Base-by-base conservation (phyloP, 805 yeast species). In the Candida tammaniensis region DNA sequence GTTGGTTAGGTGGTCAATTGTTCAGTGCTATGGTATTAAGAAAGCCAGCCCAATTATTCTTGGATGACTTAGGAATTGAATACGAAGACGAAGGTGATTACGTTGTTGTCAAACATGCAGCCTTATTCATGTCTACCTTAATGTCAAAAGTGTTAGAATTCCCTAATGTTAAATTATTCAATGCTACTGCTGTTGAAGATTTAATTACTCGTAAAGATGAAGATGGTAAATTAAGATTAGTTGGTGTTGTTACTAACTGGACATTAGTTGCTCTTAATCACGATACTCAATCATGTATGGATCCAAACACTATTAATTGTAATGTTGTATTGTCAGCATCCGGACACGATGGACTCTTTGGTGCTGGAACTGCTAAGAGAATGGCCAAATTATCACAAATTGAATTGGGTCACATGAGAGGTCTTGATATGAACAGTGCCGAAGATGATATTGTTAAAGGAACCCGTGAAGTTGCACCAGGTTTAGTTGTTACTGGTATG, bases 161-260 rank as follows among this genome's bases (percentile, higher is more conserved):
- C 56, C 87, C 88, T 34, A 83, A 82, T 48, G 82, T 82, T 42
- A 82, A 82, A 63, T 64, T 82, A 43, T 82, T 82, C 70, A 82
- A 82, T 54, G 88, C 89, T 26, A 81, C 88, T 24, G 80, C 87
- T 27, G 89, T 82, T 31, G 91, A 82, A 57, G 91, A 82, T 52
- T 69, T 82, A 59, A 80, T 82, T 52, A 83, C 89, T 31, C 76
- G 88, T 55, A 73, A 75, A 37, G 33, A 37, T 16, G 74, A 68
- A 18, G 40, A 52, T 21, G 84, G 83, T 32, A 73, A 74, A 40
- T 61, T 81, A 33, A 70, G 82, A 47, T 74, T 81, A 40, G 86
- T 86, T 16, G 91, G 91, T 56, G 89, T 82, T 24, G 89, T 82
- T 27, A 82, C 87, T 51, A 82, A 82, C 71, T 82, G 89, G 89